Evolutionary conservation across 768 basidiomycete species (phyloP).

Genomic region (Mycena venus): DNA sequence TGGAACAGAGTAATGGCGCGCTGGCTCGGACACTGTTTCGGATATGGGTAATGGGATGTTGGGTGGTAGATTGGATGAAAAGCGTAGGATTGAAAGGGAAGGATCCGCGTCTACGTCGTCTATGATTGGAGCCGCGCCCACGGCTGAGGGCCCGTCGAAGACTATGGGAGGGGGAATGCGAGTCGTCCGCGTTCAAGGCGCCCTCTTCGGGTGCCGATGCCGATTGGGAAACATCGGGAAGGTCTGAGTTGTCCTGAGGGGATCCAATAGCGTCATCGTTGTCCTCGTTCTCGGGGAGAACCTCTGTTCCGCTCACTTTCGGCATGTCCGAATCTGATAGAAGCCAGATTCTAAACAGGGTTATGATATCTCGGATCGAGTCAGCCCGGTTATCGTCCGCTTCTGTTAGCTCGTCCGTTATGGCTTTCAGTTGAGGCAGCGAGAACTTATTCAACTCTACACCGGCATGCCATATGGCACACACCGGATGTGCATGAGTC

Average conservation of each 20-base stretch:
- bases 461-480: constrained; percentile 1
- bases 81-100: no score
- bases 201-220: background rate
- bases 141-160: background rate
- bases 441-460: background rate
- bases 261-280: no score
- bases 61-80: no score
- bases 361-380: background rate
- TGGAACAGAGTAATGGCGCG: no score
- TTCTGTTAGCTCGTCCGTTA: background rate
- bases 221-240: background rate
- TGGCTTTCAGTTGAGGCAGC: background rate
- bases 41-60: no score
- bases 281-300: background rate
- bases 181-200: background rate
- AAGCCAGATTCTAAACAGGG: background rate
- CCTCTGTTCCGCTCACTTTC: background rate
- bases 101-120: no score
- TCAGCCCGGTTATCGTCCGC: background rate
- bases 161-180: no score
- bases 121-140: no score
- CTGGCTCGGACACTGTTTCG: no score
- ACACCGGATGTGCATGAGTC: background rate
- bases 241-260: no score
- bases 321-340: background rate